A percentile compares a stretch with the other conserved stretches of the same genome.
phyloP scores from a whole-genome alignment of 176 grass and related monocot species.

The Zea mays region Zm-B73-REFERENCE-NAM-5.0 NC_050097.1:240458001-240458500 shows the following conservation, averaged over 20 bases:
- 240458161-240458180: constrained; percentile 57
- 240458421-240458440: constrained; percentile 35
- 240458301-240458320: constrained; percentile 67
- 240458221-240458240: constrained; percentile 89
- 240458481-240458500: too few species aligned
- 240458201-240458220: constrained; percentile 87
- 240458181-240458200: constrained; percentile 92
- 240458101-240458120: constrained; percentile 71
- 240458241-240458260: constrained; percentile 79
- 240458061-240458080: constrained; percentile 16
- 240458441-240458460: too few species aligned
- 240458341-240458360: constrained; percentile 51
- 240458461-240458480: too few species aligned
- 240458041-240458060: neutral
- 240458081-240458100: constrained; percentile 92
- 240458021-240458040: neutral
- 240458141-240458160: constrained; percentile 46
- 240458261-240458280: constrained; percentile 87
- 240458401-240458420: constrained; percentile 55
- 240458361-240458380: constrained; percentile 90
- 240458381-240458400: constrained; percentile 78
- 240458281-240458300: constrained; percentile 89
- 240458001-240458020: neutral
- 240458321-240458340: constrained; percentile 45
- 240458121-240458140: constrained; percentile 76